Evolutionary conservation across 164 flowering plant species (phyloP).

Genomic region (Vitis amurensis): DNA sequence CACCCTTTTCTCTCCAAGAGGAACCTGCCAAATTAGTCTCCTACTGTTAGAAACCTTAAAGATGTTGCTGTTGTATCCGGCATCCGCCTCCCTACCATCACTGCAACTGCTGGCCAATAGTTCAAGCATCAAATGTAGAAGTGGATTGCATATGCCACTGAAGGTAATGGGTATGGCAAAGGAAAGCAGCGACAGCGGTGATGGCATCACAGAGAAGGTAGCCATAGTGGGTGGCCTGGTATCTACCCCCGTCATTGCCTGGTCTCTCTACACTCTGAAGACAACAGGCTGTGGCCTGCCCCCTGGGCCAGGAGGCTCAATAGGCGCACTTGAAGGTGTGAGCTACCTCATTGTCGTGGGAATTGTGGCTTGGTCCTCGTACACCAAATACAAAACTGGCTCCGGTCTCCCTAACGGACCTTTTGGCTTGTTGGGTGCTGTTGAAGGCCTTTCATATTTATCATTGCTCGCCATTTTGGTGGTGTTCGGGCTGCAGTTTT

Average conservation of each 20-base stretch:
- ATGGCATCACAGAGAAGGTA: slow-evolving; percentile 35
- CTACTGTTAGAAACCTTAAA: slow-evolving; percentile 14
- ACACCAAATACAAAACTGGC: slow-evolving; percentile 83
- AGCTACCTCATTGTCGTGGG: slow-evolving; percentile 76
- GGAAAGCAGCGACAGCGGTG: slow-evolving; percentile 37
- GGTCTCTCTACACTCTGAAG: slow-evolving; percentile 97
- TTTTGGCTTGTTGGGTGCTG: slow-evolving; percentile 84
- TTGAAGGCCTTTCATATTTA: slow-evolving; percentile 83
- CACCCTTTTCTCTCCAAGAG: no score
- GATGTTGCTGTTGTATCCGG: slow-evolving; percentile 28
- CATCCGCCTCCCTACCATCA: slow-evolving; percentile 9
- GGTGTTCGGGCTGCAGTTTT: slow-evolving; percentile 79
- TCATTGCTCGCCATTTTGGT: slow-evolving; percentile 60
- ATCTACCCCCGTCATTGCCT: slow-evolving; percentile 76
- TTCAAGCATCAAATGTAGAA: neutral
- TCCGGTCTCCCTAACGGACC: slow-evolving; percentile 91
- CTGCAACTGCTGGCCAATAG: neutral
- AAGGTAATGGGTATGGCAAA: slow-evolving; percentile 51
- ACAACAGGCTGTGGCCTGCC: slow-evolving; percentile 97
- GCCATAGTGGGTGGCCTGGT: slow-evolving; percentile 77
- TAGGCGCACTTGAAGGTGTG: slow-evolving; percentile 92
- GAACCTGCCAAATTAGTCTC: no score
- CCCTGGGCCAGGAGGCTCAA: slow-evolving; percentile 92
- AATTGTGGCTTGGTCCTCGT: slow-evolving; percentile 82
- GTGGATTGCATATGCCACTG: neutral